Base-by-base conservation (phyloP, 1,284 basidiomycete genomes). In the Irpex sp. region DNA sequence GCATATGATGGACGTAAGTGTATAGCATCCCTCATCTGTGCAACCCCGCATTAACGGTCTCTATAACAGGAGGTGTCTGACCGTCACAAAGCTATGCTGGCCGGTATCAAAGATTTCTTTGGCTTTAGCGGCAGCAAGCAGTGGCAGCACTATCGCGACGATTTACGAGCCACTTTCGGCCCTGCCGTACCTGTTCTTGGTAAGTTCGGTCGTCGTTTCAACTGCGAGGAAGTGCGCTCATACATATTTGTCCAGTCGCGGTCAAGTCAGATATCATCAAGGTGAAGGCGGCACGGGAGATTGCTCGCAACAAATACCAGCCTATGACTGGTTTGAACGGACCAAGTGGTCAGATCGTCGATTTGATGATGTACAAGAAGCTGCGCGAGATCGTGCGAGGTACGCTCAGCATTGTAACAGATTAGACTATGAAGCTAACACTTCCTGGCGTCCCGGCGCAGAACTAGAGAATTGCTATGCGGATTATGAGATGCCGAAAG, bases 331-430 rank as follows among this genome's bases (percentile, higher is more conserved):
- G 45, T 35, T 45, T 45, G 39, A 39, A 45, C 4, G 23, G 42
- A n/a, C 54, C 57, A 18, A 23, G 7, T 5, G 33, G 42, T 7
- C 35, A 53, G 8, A 45, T 57, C 39, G 52, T 64, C 7, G 56
- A 52, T 35, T 23, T 59, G 16, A 18, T 52, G 23, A 57, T 58
- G 37, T 56, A 56, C 16, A 36, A 39, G 37, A 58, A 55, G 36
- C n/a, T 64, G 4, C 47, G 51, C 9, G 37, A 55, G 9, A 28
- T 61, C 14, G 63, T 64, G 16, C 57, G 60, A 58, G 63, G 63
- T 64, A n/a, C 5, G 63, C 47, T 33, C 28, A 33, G 28, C 28
- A 33, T 33, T 7, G 28, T 7, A 33, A 7, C 28, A 7, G 1
- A 33, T 7, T 33, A 33, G 28, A 33, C 28, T 33, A 6, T 33